Evolutionary conservation across 169 alveolate genomes (phyloP).

Genomic region (Plasmodium gaboni): DNA sequence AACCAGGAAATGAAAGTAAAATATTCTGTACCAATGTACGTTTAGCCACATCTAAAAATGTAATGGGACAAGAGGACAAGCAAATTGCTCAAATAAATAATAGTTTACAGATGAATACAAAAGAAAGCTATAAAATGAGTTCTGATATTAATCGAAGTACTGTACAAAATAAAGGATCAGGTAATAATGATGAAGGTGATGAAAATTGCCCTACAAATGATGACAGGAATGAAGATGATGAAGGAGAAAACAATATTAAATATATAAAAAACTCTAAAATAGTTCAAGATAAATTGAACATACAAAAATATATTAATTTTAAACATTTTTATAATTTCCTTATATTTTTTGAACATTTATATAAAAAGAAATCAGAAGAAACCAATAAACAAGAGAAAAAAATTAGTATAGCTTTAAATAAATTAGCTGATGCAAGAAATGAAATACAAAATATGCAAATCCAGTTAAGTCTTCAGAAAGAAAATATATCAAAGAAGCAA

Average conservation of each 20-base stretch:
- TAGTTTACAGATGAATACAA: constrained; percentile 63
- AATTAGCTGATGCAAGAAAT: constrained; percentile 90
- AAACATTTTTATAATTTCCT: constrained; percentile 67
- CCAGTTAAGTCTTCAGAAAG: constrained; percentile 89
- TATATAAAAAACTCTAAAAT: constrained; percentile 68
- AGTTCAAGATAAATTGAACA: constrained; percentile 49
- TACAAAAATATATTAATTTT: constrained; percentile 65
- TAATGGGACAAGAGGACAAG: constrained; percentile 21
- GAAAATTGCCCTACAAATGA: constrained; percentile 8
- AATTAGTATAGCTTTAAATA: constrained; percentile 90
- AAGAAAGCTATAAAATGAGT: constrained; percentile 37
- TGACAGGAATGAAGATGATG: constrained; percentile 31
- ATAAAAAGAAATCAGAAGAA: constrained; percentile 72
- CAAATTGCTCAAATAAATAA: constrained; percentile 36
- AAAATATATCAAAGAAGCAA: constrained; percentile 89
- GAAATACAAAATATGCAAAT: constrained; percentile 89
- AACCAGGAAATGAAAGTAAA: constrained; percentile 11
- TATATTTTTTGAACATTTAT: constrained; percentile 44
- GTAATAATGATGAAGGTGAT: constrained; percentile 17
- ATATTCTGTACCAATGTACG: constrained; percentile 7
- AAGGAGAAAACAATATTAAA: constrained; percentile 29
- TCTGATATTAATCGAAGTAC: constrained; percentile 16
- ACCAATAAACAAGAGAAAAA: constrained; percentile 84
- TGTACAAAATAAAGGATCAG: constrained; percentile 20
- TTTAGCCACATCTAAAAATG: constrained; percentile 25